Percentiles rank a stretch among this genome's conserved stretches.
phyloP scores from a whole-genome alignment of 2,329 filamentous ascomycete genomes.

The Fusarium poae region DNA sequence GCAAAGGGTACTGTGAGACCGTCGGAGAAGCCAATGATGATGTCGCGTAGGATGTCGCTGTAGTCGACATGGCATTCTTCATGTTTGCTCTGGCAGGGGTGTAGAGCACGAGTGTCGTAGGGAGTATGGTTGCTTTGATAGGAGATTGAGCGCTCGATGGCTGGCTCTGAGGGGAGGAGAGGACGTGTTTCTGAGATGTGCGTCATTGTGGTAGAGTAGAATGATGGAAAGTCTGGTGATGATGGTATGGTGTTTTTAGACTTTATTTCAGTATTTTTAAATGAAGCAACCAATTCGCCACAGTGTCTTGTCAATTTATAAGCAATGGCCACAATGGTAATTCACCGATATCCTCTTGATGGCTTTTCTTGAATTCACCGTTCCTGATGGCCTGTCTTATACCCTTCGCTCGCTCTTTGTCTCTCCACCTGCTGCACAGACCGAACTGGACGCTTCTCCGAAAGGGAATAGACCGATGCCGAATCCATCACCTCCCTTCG shows the following conservation, averaged over 20 bases:
- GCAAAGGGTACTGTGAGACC: constrained; percentile 85
- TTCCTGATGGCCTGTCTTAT: constrained; percentile 32
- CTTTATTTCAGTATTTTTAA: not conserved
- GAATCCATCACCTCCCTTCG: not conserved
- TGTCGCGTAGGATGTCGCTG: constrained; percentile 67
- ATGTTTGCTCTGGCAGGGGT: constrained; percentile 43
- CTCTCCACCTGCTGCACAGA: constrained; percentile 31
- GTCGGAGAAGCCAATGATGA: constrained; percentile 82
- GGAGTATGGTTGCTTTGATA: constrained; percentile 36
- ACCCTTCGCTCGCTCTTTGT: constrained; percentile 23
- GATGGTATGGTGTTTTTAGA: constrained; percentile 1
- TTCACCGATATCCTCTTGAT: constrained; percentile 6
- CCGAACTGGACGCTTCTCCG: constrained; percentile 23
- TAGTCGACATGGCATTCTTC: constrained; percentile 53
- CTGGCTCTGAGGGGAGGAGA: constrained; percentile 52
- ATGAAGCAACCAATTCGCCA: constrained; percentile 19
- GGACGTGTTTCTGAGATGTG: constrained; percentile 51
- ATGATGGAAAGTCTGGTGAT: not conserved
- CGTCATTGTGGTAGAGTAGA: constrained; percentile 38
- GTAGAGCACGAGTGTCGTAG: constrained; percentile 38
- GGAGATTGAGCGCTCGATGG: constrained; percentile 46
- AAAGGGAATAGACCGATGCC: constrained; percentile 31
- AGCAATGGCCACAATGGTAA: constrained; percentile 4
- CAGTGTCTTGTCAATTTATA: constrained; percentile 10
- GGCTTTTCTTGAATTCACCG: not conserved